These are phyloP conservation scores for Endogone sp. DNA, from an alignment of 192 early-diverging fungal genomes.

Conservation along the genomic window DNA sequence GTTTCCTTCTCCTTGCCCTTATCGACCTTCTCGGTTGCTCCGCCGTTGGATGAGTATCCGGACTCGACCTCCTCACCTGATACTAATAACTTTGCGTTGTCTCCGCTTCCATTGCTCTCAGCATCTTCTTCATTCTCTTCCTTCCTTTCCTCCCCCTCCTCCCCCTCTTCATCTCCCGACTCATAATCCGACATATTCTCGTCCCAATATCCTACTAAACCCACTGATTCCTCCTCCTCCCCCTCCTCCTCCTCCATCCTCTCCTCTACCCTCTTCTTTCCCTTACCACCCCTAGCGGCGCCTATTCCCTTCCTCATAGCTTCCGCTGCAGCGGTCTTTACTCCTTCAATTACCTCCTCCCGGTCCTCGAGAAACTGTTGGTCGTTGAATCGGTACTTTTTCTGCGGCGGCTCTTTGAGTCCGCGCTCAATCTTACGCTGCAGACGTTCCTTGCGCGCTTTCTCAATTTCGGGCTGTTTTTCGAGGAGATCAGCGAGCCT, in stretches of 20 bases:
- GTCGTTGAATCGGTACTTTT: constrained; percentile 85
- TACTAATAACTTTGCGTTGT: not conserved
- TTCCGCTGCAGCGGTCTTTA: constrained; percentile 50
- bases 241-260: constrained; percentile 17
- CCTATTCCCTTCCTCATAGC: constrained; percentile 18
- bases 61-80: not conserved
- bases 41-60: not conserved
- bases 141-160: constrained; percentile 1
- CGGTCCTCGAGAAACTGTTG: constrained; percentile 61
- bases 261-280: constrained; percentile 17
- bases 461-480: constrained; percentile 62
- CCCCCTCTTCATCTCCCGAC: not conserved
- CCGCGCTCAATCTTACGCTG: constrained; percentile 81
- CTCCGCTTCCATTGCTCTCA: not conserved
- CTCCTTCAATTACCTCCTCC: constrained; percentile 62
- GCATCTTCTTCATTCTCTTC: not conserved
- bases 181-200: not conserved
- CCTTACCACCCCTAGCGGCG: constrained; percentile 11
- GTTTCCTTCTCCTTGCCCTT: not conserved
- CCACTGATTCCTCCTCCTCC: too few species aligned
- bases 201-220: not conserved
- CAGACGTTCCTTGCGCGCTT: constrained; percentile 52
- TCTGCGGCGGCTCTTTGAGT: constrained; percentile 53
- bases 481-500: constrained; percentile 33
- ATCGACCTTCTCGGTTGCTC: not conserved